Conservation (phyloP, 768 basidiomycete species). For the Leccinum arenicola region DNA sequence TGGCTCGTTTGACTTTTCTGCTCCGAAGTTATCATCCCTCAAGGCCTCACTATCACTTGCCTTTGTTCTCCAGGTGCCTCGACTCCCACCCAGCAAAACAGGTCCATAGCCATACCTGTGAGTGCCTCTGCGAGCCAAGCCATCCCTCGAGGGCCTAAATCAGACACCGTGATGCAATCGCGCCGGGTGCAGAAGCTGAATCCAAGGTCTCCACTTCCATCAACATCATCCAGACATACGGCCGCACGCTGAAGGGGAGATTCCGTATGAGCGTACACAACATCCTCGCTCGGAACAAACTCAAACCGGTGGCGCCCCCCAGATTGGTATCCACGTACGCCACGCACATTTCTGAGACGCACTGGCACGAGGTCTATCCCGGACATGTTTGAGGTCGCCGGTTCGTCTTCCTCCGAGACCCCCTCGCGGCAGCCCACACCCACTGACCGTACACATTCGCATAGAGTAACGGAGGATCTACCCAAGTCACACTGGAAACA, state of each 20-base stretch:
- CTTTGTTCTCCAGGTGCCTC: too few relatives aligned
- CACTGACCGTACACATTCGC: conserved; percentile 66
- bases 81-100: too few relatives aligned
- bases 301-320: conserved; percentile 34
- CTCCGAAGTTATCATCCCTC: too few relatives aligned
- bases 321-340: conserved; percentile 24
- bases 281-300: conserved; percentile 48
- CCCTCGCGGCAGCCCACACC: conserved; percentile 29
- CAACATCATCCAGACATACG: conserved; percentile 36
- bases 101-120: too few relatives aligned
- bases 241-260: conserved; percentile 43
- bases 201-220: conserved; percentile 31
- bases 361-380: conserved; percentile 75
- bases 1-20: too few relatives aligned
- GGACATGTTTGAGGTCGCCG: conserved; percentile 39
- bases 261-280: conserved; percentile 63
- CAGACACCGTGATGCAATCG: conserved; percentile 59
- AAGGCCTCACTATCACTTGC: too few relatives aligned
- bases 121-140: too few relatives aligned
- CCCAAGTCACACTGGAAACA: conserved; percentile 32
- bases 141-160: too few relatives aligned
- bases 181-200: conserved; percentile 59
- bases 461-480: conserved; percentile 58
- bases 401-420: conserved; percentile 31
- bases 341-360: conserved; percentile 61